Base-by-base conservation (phyloP, 139 green algal genomes). In the Coelastrella sp. region DNA sequence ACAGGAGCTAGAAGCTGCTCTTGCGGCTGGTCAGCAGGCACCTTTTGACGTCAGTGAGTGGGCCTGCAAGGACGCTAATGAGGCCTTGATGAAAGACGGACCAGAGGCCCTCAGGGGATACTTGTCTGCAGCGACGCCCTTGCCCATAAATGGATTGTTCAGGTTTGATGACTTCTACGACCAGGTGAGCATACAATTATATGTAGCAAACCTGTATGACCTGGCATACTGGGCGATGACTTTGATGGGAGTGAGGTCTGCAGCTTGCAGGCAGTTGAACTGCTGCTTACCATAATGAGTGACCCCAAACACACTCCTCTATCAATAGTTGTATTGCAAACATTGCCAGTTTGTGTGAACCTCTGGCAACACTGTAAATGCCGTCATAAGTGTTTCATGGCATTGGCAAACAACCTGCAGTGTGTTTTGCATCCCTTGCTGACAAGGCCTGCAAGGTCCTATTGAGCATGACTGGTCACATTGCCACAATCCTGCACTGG, bases 31-130 rank as follows among this genome's bases (percentile, higher is more conserved):
- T 38, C 67, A 59, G 30, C 21, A 21, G 45, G 34, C 40, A 72
- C 38, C 66, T n/a, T 53, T 45, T 30, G 69, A 35, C 43, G 53
- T 23, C 19, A 11, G n/a, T n/a, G 79, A 73, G 13, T 87, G 66
- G 51, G 85, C 87, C n/a, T 80, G 93, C 45, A 99, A 99, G 90
- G 96, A 99, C 83, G 96, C 96, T 11, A 98, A 98, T 85, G 96
- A 99, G 82, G 93, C 97, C 64, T 88, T 98, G 63, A 77, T 96
- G 73, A 80, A 83, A 40, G 91, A 98, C 73, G 95, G 95, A 0
- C 63, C 85, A 0, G 84, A 89, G 11, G 88, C 83, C 25, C 82
- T 99, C 71, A 66, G 51, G 11, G 76, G 37, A 9, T 93, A 91
- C 17, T 43, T 98, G 13, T 89, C 93, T 38, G 80, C 40, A 15